Evolutionary conservation across 768 basidiomycete species (phyloP), one percentile per base, ranked within the genome.

Genomic region (Pleurotus giganteus): DNA sequence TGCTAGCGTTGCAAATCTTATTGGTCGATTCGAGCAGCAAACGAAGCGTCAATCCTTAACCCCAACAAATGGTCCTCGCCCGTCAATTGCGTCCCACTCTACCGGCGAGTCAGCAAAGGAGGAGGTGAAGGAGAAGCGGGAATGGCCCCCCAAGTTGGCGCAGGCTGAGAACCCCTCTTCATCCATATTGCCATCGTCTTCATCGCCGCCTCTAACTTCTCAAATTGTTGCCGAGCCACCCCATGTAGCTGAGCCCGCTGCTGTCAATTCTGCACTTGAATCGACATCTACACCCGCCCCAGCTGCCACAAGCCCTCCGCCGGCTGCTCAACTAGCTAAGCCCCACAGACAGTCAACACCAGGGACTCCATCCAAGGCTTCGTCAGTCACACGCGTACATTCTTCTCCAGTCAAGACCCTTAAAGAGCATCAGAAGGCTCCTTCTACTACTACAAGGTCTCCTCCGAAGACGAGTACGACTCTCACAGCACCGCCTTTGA

Each of bases 1-100:
- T 57, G 83, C 82, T 67, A 90, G 87, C 63, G 91, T 94, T 45
- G 91, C 91, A 59, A 94, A 92, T 66, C 86, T 94, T 72, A 94
- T 94, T 64, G 91, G 91, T 49, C 82, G 88, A 56, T 94, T 94
- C 61, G 91, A 94, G 69, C 88, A 82, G 62, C 86, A 89, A 71
- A 84, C 78, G 54, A 92, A 89, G 66, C 82, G 83, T 47, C 79
- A 82, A 61, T 65, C 77, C 26, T 62, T 60, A 15, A 65, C 78
- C 24, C 47, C 47, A 61, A 61, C 47, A 61, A 66, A 45, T 64
- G 62, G 57, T 60, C 64, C 57, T 70, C 78, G 27, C 75, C 82
- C 13, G 80, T 88, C 56, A n/a, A 89, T 85, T 60, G 86, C 83
- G 56, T 86, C 87, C 26, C 82, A 89, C 60, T 73, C 72, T 52